Evolutionary conservation across 441 rosid genomes (phyloP).

Genomic region (Aleurites moluccanus): DNA sequence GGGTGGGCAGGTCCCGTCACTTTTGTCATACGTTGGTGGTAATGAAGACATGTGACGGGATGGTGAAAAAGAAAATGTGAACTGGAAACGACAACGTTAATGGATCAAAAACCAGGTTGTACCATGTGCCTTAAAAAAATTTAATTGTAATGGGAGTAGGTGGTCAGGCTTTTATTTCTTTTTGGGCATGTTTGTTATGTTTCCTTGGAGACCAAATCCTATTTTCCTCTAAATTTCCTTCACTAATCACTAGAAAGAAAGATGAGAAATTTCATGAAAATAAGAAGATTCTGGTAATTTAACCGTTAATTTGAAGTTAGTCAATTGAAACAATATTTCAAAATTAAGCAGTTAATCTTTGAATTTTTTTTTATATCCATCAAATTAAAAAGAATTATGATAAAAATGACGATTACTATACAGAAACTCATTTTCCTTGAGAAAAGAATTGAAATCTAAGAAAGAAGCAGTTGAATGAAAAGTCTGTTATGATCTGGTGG

Average conservation of each 20-base stretch:
- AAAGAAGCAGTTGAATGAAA: background rate
- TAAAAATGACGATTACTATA: too few relatives aligned
- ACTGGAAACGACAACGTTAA: background rate
- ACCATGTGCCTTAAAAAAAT: background rate
- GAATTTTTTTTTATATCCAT: background rate
- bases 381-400: too few relatives aligned
- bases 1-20: too few relatives aligned
- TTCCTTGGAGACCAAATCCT: too few relatives aligned
- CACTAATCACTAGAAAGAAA: too few relatives aligned
- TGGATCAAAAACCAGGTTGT: constrained; percentile 4
- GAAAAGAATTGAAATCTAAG: background rate
- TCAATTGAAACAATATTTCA: too few relatives aligned
- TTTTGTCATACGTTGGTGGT: too few relatives aligned
- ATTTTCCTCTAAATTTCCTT: too few relatives aligned
- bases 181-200: background rate
- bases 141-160: background rate
- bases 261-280: background rate
- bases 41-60: background rate
- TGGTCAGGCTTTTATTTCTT: background rate
- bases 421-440: too few relatives aligned
- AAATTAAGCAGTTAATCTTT: background rate
- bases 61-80: background rate
- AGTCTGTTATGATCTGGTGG: background rate
- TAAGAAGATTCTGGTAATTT: too few relatives aligned
- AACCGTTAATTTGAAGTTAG: too few relatives aligned